Conservation (phyloP, 345 rosid genomes). For the Mallotus nudiflorus region DNA sequence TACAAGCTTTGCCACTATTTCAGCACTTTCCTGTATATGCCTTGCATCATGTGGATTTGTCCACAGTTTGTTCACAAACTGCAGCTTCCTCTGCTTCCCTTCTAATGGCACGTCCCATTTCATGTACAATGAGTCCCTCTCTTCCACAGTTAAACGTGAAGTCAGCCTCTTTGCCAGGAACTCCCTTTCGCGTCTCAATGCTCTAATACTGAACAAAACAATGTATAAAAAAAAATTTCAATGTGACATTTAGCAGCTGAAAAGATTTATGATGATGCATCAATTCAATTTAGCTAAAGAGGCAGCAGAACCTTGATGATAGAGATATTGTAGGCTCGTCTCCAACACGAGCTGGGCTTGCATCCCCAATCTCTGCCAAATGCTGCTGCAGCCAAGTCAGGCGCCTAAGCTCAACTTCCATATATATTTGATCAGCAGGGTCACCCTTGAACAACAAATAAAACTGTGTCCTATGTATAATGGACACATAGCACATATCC, state of each 20-base stretch:
- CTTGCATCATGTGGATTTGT: constrained; percentile 84
- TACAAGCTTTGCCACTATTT: constrained; percentile 90
- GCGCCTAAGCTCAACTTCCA: constrained; percentile 98
- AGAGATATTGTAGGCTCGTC: constrained; percentile 76
- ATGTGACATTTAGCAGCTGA: background rate
- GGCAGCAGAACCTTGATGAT: constrained; percentile 60
- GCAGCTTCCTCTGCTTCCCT: constrained; percentile 95
- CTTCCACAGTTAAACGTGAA: constrained; percentile 68
- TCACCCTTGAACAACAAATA: constrained; percentile 93
- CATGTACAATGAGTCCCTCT: constrained; percentile 75
- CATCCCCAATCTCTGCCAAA: constrained; percentile 80
- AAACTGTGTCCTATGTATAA: constrained; percentile 93
- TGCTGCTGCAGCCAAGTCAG: constrained; percentile 95
- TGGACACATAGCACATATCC: constrained; percentile 86
- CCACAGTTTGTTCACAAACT: constrained; percentile 93
- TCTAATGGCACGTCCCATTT: constrained; percentile 94
- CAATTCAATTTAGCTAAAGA: too few species aligned
- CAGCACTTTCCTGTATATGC: constrained; percentile 91
- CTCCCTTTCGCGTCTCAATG: constrained; percentile 86
- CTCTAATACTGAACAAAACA: constrained; percentile 57
- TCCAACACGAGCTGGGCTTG: constrained; percentile 70
- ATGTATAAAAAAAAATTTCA: background rate
- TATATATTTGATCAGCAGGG: constrained; percentile 92
- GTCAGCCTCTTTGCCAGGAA: constrained; percentile 86
- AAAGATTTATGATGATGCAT: too few species aligned